phyloP scores from a whole-genome alignment of 1,284 basidiomycete species.

The Neonothopanus nambi region DNA sequence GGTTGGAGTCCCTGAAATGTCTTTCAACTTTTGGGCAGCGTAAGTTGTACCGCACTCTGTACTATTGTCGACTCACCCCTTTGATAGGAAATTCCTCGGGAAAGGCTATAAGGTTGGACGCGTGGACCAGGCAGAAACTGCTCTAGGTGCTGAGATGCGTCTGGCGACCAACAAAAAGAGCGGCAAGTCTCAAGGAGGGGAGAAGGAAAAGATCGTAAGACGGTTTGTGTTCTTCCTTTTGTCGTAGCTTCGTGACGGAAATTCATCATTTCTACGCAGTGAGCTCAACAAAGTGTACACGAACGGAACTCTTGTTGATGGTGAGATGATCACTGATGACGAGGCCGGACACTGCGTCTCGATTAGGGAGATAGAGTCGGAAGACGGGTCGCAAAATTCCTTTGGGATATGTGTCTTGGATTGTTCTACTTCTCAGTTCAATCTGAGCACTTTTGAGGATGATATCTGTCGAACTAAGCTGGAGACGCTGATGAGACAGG shows the following conservation, averaged over 20 bases:
- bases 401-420: constrained; percentile 97
- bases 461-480: constrained; percentile 91
- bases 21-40: constrained; percentile 93
- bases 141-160: constrained; percentile 81
- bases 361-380: constrained; percentile 68
- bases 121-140: constrained; percentile 97
- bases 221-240: constrained; percentile 39
- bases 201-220: constrained; percentile 81
- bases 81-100: constrained; percentile 71
- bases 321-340: constrained; percentile 86
- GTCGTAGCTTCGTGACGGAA: not conserved
- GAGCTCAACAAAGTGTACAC: constrained; percentile 97
- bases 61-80: constrained; percentile 7
- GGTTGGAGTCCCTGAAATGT: constrained; percentile 96
- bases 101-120: constrained; percentile 96
- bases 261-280: constrained; percentile 38
- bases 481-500: constrained; percentile 92
- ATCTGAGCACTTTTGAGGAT: constrained; percentile 87
- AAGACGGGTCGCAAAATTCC: constrained; percentile 46
- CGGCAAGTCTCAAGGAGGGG: constrained; percentile 47
- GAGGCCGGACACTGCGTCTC: constrained; percentile 95
- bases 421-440: constrained; percentile 95
- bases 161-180: constrained; percentile 70
- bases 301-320: constrained; percentile 94
- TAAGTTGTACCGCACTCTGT: constrained; percentile 39